Conservation (phyloP, 345 rosid species). For the Reutealis trisperma region DNA sequence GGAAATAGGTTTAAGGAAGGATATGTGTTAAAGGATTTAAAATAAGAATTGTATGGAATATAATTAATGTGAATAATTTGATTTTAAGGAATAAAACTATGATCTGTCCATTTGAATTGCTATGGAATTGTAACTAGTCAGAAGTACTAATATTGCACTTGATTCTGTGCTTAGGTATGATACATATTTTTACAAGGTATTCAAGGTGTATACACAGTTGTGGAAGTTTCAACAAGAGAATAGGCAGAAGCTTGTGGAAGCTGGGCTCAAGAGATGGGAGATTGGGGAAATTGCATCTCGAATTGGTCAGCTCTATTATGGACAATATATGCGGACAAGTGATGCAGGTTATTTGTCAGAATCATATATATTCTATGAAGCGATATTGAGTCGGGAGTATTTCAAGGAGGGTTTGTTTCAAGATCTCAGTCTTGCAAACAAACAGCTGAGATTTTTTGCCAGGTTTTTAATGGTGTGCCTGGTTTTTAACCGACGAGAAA, state of each 20-base stretch:
- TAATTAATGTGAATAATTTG: too few species aligned
- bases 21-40: background rate
- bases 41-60: too few species aligned
- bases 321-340: slow-evolving; percentile 91
- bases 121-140: background rate
- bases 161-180: slow-evolving; percentile 58
- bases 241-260: slow-evolving; percentile 82
- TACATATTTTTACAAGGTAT: slow-evolving; percentile 88
- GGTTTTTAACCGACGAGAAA: slow-evolving; percentile 74
- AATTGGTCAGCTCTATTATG: slow-evolving; percentile 90
- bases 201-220: slow-evolving; percentile 91
- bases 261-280: slow-evolving; percentile 97
- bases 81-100: background rate
- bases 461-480: slow-evolving; percentile 92
- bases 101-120: background rate
- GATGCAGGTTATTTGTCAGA: slow-evolving; percentile 78
- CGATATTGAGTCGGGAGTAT: slow-evolving; percentile 77
- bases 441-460: slow-evolving; percentile 85
- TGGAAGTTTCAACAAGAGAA: slow-evolving; percentile 99
- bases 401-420: slow-evolving; percentile 84
- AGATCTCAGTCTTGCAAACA: slow-evolving; percentile 81
- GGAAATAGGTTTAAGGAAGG: background rate
- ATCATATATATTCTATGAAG: slow-evolving; percentile 87
- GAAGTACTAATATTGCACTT: slow-evolving; percentile 6
- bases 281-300: slow-evolving; percentile 96